Percentiles rank a stretch among this genome's conserved stretches.
Evolutionary conservation across 352 stramenopile species (phyloP).

Genomic region (Blastocystis sp.): DNA sequence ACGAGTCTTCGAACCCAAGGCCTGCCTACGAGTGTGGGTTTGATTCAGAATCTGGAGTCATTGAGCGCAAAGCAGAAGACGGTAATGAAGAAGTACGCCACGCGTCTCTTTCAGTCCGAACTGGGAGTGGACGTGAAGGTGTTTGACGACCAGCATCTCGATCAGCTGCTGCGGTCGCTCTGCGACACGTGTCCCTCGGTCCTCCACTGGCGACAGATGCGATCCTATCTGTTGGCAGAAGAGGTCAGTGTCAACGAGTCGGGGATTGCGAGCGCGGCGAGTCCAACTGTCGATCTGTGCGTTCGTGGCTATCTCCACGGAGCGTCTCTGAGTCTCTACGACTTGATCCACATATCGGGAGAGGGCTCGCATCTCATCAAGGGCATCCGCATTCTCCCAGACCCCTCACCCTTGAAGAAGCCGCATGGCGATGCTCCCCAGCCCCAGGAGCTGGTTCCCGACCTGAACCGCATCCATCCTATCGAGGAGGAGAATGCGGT

Average conservation of each 20-base stretch:
- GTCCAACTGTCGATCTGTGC: background rate
- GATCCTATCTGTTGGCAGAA: constrained; percentile 76
- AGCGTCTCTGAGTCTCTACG: constrained; percentile 84
- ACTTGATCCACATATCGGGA: constrained; percentile 90
- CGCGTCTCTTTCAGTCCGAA: constrained; percentile 74
- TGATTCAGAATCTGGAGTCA: constrained; percentile 73
- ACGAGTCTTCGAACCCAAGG: constrained; percentile 84
- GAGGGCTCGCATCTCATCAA: constrained; percentile 85
- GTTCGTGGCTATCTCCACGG: constrained; percentile 90
- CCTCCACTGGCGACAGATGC: constrained; percentile 77
- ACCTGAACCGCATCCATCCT: constrained; percentile 84
- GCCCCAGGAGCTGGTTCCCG: constrained; percentile 78
- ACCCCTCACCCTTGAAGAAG: constrained; percentile 33
- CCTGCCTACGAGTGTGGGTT: constrained; percentile 76
- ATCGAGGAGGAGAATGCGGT: constrained; percentile 83
- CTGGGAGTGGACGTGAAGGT: constrained; percentile 77
- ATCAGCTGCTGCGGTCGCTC: constrained; percentile 73
- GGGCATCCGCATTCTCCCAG: constrained; percentile 70
- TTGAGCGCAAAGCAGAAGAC: constrained; percentile 62
- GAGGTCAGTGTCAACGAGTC: constrained; percentile 66
- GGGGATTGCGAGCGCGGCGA: constrained; percentile 69
- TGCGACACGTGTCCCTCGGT: constrained; percentile 74
- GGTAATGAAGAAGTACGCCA: constrained; percentile 65
- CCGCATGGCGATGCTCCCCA: constrained; percentile 67
- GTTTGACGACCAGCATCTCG: constrained; percentile 72